Evolutionary conservation across 305 asterid species (phyloP).

Genomic region (Solanum aculeatissimum): DNA sequence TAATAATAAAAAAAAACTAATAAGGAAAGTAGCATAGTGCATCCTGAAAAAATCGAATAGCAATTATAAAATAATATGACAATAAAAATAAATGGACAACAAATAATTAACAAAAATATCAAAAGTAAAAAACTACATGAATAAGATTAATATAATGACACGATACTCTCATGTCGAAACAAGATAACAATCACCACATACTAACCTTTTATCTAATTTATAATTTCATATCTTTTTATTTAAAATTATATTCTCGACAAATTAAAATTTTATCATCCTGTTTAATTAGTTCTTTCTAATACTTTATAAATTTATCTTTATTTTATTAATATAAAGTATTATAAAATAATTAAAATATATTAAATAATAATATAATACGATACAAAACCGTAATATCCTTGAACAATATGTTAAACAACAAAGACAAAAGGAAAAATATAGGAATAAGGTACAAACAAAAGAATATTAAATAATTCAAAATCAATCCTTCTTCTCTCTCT

Average conservation of each 20-base stretch:
- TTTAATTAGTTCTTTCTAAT: not conserved
- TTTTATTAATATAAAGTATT: not conserved
- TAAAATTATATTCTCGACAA: not conserved
- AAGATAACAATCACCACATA: not conserved
- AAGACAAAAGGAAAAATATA: not conserved
- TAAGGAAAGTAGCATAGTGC: not conserved
- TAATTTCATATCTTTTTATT: not conserved
- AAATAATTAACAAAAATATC: not conserved
- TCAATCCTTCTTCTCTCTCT: not conserved
- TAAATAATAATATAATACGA: not conserved
- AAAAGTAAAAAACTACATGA: not conserved
- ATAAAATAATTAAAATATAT: not conserved
- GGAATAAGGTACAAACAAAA: not conserved
- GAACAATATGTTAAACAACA: not conserved
- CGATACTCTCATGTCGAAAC: accelerated
- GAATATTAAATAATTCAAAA: not conserved
- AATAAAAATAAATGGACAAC: not conserved
- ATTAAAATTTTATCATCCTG: not conserved
- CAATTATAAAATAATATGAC: not conserved
- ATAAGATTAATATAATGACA: not conserved
- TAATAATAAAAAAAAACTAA: not conserved
- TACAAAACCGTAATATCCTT: not conserved
- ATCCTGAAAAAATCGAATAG: accelerated
- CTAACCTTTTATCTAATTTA: not conserved
- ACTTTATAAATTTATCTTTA: not conserved